These are phyloP conservation scores for Suhomyces coccinellae DNA, from an alignment of 1,139 yeast species.

Conservation along the genomic window DNA sequence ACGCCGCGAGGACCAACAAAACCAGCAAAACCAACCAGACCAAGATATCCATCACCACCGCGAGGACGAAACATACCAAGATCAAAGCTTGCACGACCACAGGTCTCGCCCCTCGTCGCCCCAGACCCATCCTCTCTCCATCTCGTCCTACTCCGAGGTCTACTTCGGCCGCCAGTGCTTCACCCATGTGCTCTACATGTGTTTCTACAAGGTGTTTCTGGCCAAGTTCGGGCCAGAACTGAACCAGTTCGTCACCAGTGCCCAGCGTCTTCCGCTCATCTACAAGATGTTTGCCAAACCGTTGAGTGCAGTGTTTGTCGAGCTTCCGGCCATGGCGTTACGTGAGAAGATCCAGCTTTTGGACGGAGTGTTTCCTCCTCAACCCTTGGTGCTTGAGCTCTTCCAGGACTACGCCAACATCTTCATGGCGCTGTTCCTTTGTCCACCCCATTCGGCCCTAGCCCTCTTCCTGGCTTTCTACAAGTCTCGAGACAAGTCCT, in stretches of 20 bases:
- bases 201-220: neutral
- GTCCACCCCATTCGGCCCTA: neutral
- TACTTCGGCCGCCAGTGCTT: slow-evolving; percentile 5
- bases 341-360: slow-evolving; percentile 5
- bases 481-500: neutral
- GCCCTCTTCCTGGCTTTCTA: neutral
- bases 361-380: slow-evolving; percentile 5
- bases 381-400: slow-evolving; percentile 2
- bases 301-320: slow-evolving; percentile 5
- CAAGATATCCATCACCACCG: neutral
- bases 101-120: neutral
- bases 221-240: slow-evolving; percentile 1
- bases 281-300: slow-evolving; percentile 6
- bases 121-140: neutral
- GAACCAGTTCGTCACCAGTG: neutral
- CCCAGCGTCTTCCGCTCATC: neutral
- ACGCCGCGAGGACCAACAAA: too few relatives aligned
- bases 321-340: slow-evolving; percentile 3
- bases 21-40: too few relatives aligned
- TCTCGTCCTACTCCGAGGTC: neutral
- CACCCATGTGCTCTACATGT: slow-evolving; percentile 1
- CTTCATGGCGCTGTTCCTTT: slow-evolving; percentile 2
- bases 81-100: neutral
- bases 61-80: neutral
- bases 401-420: slow-evolving; percentile 4